Percentiles rank a stretch among this genome's conserved stretches.
Conservation (phyloP, 768 basidiomycete species). For the Xerocomellus amylosporus region DNA sequence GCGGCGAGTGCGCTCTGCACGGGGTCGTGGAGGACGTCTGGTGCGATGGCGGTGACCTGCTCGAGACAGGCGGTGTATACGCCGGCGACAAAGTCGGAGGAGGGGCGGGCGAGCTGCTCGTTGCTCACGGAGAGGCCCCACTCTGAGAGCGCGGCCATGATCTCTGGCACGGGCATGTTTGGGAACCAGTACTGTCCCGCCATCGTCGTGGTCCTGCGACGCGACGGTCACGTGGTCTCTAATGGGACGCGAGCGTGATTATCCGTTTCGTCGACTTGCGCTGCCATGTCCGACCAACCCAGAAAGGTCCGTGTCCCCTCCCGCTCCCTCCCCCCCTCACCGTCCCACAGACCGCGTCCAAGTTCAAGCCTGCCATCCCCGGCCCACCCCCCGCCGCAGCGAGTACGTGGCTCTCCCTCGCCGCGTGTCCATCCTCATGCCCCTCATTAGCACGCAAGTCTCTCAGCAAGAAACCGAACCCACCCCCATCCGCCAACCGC, state of each 20-base stretch:
- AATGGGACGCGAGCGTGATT: slow-evolving; percentile 10
- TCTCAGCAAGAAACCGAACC: slow-evolving; percentile 30
- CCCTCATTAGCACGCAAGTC: slow-evolving; percentile 24
- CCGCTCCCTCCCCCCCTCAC: neutral
- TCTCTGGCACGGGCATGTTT: slow-evolving; percentile 60
- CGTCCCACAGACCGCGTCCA: slow-evolving; percentile 26
- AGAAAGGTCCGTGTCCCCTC: slow-evolving; percentile 10
- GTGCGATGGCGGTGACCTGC: no score
- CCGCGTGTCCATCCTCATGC: slow-evolving; percentile 7
- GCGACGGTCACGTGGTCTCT: slow-evolving; percentile 29
- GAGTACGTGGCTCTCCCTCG: neutral
- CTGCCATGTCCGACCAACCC: slow-evolving; percentile 3
- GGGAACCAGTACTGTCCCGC: slow-evolving; percentile 57
- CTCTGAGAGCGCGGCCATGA: slow-evolving; percentile 58
- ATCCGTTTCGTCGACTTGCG: slow-evolving; percentile 9
- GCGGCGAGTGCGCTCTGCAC: no score
- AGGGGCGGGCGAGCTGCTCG: slow-evolving; percentile 67
- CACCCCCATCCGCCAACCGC: slow-evolving; percentile 1
- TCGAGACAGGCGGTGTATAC: slow-evolving; percentile 72
- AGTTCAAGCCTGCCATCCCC: slow-evolving; percentile 45
- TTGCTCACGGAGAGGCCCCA: slow-evolving; percentile 68
- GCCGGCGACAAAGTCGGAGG: slow-evolving; percentile 64
- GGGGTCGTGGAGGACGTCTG: no score
- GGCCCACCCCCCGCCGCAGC: slow-evolving; percentile 6
- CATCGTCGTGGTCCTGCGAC: slow-evolving; percentile 20